phyloP scores from a whole-genome alignment of 2,329 filamentous ascomycete species.

The Fusarium coicis region DNA sequence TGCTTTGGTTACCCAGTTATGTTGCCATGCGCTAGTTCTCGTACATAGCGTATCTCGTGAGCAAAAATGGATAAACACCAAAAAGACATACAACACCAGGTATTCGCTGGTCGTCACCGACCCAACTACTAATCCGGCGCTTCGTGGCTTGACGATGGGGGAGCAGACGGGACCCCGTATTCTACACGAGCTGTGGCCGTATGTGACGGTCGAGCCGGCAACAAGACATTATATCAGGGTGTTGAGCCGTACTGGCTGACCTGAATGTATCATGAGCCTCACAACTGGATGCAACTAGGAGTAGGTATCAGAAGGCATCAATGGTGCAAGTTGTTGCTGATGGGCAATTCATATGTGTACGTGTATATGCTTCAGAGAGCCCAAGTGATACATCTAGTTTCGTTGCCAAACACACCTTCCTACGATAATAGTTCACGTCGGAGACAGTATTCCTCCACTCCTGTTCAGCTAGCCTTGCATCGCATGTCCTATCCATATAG shows the following conservation, averaged over 20 bases:
- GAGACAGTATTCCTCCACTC: not conserved
- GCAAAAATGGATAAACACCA: not conserved
- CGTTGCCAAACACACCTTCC: not conserved
- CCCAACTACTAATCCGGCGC: conserved; percentile 41
- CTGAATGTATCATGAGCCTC: not conserved
- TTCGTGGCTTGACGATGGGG: conserved; percentile 36
- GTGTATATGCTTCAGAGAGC: not conserved
- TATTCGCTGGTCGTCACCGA: conserved; percentile 40
- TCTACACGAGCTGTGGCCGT: conserved; percentile 39
- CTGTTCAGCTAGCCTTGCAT: not conserved
- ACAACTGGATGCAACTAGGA: too few relatives aligned
- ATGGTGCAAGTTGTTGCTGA: not conserved
- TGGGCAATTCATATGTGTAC: not conserved
- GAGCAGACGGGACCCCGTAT: conserved; percentile 41
- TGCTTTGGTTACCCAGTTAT: not conserved
- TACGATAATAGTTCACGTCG: not conserved
- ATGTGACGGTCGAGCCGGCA: conserved; percentile 9
- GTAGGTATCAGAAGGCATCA: not conserved
- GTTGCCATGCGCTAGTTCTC: not conserved
- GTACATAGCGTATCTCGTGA: not conserved
- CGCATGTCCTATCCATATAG: not conserved
- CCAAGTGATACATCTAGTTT: not conserved
- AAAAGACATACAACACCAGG: conserved; percentile 40
- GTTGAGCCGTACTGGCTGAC: not conserved
- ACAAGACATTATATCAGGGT: not conserved